phyloP scores from a whole-genome alignment of 2,329 filamentous ascomycete genomes.

The Fusarium tuaranense region DNA sequence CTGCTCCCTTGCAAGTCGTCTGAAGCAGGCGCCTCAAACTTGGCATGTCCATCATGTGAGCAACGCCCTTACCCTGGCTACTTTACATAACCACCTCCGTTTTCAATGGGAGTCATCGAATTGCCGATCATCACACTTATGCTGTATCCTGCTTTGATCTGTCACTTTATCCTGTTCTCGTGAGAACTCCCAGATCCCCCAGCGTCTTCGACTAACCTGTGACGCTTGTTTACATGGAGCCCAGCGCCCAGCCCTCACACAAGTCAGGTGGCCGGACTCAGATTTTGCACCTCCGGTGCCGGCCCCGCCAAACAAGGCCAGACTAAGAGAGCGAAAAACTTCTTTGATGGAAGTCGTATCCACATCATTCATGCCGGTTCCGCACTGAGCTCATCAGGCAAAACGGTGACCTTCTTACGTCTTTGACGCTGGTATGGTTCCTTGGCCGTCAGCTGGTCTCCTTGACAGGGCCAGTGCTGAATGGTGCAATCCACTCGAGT shows the following conservation, averaged over 20 bases:
- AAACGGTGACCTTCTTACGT: constrained; percentile 34
- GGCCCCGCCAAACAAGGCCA: constrained; percentile 38
- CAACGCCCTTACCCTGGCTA: constrained; percentile 3
- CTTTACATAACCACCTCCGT: constrained; percentile 9
- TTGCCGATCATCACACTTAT: constrained; percentile 9
- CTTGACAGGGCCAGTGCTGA: constrained; percentile 13
- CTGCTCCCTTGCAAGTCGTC: neutral
- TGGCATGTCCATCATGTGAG: constrained; percentile 14
- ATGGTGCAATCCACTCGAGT: constrained; percentile 17
- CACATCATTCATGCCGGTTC: constrained; percentile 12
- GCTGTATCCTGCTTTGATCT: neutral
- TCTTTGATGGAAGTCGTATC: neutral
- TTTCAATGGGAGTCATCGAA: neutral
- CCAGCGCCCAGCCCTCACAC: constrained; percentile 1
- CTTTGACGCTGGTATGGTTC: constrained; percentile 21
- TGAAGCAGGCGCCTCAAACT: constrained; percentile 11
- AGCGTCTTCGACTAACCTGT: neutral
- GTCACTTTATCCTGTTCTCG: constrained; percentile 3
- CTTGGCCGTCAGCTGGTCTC: constrained; percentile 2
- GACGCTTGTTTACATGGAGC: neutral
- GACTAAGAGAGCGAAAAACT: constrained; percentile 5
- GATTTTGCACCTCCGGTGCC: constrained; percentile 25
- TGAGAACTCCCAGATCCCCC: neutral
- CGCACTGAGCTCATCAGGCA: constrained; percentile 27
- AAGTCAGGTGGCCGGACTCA: neutral